Evolutionary conservation across 2,329 filamentous ascomycete genomes (phyloP), one percentile per base, ranked within the genome.

Genomic region (Tolypocladium guangdongense): DNA sequence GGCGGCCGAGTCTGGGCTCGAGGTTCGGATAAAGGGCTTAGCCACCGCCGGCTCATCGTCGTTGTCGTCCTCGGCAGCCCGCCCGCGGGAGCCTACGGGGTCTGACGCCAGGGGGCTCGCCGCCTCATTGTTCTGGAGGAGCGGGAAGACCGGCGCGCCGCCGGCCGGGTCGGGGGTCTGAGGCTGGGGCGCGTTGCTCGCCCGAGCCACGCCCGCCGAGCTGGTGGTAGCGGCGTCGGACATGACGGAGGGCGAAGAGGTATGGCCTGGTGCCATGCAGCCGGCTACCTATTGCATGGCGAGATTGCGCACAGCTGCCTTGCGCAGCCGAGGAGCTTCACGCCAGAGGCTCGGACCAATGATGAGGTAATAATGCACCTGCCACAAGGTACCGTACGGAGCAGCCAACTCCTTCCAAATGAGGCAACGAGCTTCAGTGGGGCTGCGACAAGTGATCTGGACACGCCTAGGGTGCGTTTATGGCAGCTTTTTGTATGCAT

Each of bases 41-140:
- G 80, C 78, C 37, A 82, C 74, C 1, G 78, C 76, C 10, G 76
- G 74, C 57, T 83, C 81, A 55, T 83, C 81, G 47, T 80, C 78
- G 24, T 80, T 78, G 56, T 81, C 78, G 51, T 77, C 76, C 56
- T 78, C 76, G 35, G 54, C 61, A 8, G 53, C 54, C 47, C 54
- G 56, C 22, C 52, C 59, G 38, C 59, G 53, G 20, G 59, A 58
- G 36, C 62, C 62, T 20, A 61, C 53, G 7, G 58, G 58, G 20
- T 66, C 61, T 2, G 62, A 58, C 4, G 63, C 63, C 4, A 60
- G 45, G 1, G 63, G 58, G 37, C 62, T 64, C 32, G 61, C 58
- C 8, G 64, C 60, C 50, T 68, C 67, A 54, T 70, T 67, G 51
- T 71, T 67, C 47, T 68, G 68, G 8, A 71, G 62, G 16, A 66